Percentiles rank a stretch among this genome's conserved stretches.
Conservation (phyloP, 768 basidiomycete genomes). For the Hericium alpestre region DNA sequence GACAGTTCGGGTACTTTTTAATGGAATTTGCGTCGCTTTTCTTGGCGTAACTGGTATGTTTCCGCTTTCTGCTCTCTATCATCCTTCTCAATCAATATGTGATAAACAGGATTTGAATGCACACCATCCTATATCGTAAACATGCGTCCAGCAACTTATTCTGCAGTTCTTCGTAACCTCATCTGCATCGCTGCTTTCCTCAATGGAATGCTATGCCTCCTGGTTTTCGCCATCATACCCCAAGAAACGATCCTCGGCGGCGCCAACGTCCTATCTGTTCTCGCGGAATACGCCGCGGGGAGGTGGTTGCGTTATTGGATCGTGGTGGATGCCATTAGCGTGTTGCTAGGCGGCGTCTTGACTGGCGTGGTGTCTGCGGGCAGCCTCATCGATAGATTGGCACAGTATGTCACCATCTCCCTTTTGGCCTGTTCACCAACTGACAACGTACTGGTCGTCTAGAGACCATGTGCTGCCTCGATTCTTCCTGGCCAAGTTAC, state of each 20-base stretch:
- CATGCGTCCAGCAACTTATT: constrained; percentile 8
- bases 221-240: constrained; percentile 10
- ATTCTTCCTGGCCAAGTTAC: constrained; percentile 9
- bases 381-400: constrained; percentile 10
- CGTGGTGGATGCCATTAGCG: constrained; percentile 9
- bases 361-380: constrained; percentile 10
- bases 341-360: constrained; percentile 12
- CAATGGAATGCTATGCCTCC: constrained; percentile 8
- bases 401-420: constrained; percentile 1
- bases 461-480: constrained; percentile 11
- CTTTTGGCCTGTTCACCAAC: neutral
- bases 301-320: constrained; percentile 11
- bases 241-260: constrained; percentile 1
- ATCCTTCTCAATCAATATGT: neutral
- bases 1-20: constrained; percentile 7
- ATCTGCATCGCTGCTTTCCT: constrained; percentile 8
- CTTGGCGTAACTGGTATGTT: constrained; percentile 13
- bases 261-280: constrained; percentile 10
- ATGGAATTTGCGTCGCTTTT: constrained; percentile 12
- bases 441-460: neutral
- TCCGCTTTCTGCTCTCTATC: neutral
- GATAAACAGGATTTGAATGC: constrained; percentile 11
- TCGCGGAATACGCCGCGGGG: constrained; percentile 8
- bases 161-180: constrained; percentile 10
- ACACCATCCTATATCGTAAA: constrained; percentile 12